Evolutionary conservation across 208 protist genomes (phyloP), one percentile per base, ranked within the genome.

Genomic region (Leishmania tropica): DNA sequence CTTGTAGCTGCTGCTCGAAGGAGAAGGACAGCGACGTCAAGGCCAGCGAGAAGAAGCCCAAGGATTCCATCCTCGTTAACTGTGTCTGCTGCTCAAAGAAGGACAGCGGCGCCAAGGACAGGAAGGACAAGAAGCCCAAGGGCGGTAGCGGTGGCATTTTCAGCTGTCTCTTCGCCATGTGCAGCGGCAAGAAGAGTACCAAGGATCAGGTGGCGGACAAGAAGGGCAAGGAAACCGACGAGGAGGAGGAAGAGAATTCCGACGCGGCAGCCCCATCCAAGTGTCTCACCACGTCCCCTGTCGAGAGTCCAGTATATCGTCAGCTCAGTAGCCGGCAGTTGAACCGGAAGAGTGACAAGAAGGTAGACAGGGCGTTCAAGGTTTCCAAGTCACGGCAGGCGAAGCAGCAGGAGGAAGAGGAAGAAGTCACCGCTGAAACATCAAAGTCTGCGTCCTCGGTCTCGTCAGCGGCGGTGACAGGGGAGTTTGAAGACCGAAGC

Each of bases 291-390:
- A 35, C 62, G 31, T 40, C 64, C 7, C 75, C 31, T 13, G 37
- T 47, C 47, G 17, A n/a, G 71, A 58, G 47, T 75, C n/a, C 71
- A 58, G 71, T 40, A 75, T 28, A 75, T 40, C 47, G 0, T 7
- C 65, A 81, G 65, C 5, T 64, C 65, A 74, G 45, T 67, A 65
- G 53, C 68, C 78, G 75, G 75, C 48, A 85, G 62, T 31, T 76
- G 84, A 74, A 77, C 45, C 47, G 75, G 54, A 64, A 85, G 7
- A 70, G 6, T 10, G 42, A 31, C 42, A 76, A 79, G 68, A 60
- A 58, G 24, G 81, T 11, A 11, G 10, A 28, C 31, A 68, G 67
- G 7, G 80, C 76, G 78, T 75, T 6, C 42, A 87, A 74, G 45
- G 75, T 21, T 37, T 51, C 24, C 31, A 60, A 31, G 37, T 42